Evolutionary conservation across 1,139 yeast species (phyloP).

Genomic region (Petasospora rhodanensis): DNA sequence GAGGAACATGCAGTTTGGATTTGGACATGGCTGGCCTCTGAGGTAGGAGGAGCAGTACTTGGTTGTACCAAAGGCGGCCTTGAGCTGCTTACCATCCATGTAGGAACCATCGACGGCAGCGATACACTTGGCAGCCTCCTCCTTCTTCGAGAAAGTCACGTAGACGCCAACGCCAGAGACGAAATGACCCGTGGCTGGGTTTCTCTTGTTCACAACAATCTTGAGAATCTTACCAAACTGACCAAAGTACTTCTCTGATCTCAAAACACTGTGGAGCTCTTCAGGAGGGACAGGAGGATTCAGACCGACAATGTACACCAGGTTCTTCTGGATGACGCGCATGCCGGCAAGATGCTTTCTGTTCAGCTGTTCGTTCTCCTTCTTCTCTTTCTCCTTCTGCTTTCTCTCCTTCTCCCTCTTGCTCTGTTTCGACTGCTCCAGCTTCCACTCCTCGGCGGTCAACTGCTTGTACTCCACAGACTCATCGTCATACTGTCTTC

Average conservation of each 20-base stretch:
- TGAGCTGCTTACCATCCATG: conserved; percentile 79
- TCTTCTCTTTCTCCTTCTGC: conserved; percentile 86
- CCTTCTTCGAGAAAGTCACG: conserved; percentile 88
- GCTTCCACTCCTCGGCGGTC: conserved; percentile 77
- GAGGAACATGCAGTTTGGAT: conserved; percentile 97
- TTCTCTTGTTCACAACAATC: conserved; percentile 84
- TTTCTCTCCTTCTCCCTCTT: conserved; percentile 83
- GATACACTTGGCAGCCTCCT: conserved; percentile 91
- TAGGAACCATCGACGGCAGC: conserved; percentile 91
- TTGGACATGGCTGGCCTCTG: conserved; percentile 94
- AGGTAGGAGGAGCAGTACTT: conserved; percentile 94
- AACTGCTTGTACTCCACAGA: conserved; percentile 82
- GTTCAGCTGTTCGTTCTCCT: conserved; percentile 83
- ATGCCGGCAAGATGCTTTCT: conserved; percentile 94
- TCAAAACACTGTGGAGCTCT: conserved; percentile 77
- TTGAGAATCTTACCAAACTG: conserved; percentile 96
- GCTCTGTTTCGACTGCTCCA: conserved; percentile 75
- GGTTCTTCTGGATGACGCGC: conserved; percentile 94
- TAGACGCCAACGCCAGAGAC: conserved; percentile 79
- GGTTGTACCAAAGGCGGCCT: conserved; percentile 98
- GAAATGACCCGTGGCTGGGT: conserved; percentile 36
- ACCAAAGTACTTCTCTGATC: conserved; percentile 93
- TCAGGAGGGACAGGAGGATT: conserved; percentile 85
- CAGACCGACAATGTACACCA: conserved; percentile 94
- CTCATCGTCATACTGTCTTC: conserved; percentile 90